Conservation (phyloP, 495 filamentous ascomycete species). For the Bacidia rubella region DNA sequence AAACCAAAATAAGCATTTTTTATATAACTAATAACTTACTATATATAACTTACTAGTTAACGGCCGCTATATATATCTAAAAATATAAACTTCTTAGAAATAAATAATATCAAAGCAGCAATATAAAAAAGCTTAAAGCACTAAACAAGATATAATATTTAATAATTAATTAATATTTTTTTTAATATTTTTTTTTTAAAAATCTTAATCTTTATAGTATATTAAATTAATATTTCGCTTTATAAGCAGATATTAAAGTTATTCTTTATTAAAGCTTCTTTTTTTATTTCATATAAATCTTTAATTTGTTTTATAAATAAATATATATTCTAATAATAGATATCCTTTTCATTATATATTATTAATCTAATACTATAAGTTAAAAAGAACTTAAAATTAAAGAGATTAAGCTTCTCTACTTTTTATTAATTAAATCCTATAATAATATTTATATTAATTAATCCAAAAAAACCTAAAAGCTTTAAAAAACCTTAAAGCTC, state of each 20-base stretch:
- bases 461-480: not conserved
- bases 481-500: not conserved
- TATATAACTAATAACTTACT: not conserved
- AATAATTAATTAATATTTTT: not conserved
- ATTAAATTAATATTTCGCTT: not conserved
- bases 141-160: not conserved
- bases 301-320: conserved; percentile 3
- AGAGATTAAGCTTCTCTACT: not conserved
- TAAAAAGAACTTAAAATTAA: not conserved
- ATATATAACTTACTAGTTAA: not conserved
- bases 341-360: conserved; percentile 2
- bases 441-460: not conserved
- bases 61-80: not conserved
- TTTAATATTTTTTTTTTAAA: not conserved
- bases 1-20: not conserved
- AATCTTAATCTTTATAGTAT: not conserved
- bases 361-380: not conserved
- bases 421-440: not conserved
- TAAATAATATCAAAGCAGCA: not conserved
- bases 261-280: not conserved
- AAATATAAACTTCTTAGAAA: not conserved
- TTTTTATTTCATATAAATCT: not conserved
- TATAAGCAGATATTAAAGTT: conserved; percentile 3
- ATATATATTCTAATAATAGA: conserved; percentile 3
- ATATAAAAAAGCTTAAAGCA: not conserved